Conservation (phyloP, 2,329 filamentous ascomycete species). For the Aureobasidium melanogenum region DNA sequence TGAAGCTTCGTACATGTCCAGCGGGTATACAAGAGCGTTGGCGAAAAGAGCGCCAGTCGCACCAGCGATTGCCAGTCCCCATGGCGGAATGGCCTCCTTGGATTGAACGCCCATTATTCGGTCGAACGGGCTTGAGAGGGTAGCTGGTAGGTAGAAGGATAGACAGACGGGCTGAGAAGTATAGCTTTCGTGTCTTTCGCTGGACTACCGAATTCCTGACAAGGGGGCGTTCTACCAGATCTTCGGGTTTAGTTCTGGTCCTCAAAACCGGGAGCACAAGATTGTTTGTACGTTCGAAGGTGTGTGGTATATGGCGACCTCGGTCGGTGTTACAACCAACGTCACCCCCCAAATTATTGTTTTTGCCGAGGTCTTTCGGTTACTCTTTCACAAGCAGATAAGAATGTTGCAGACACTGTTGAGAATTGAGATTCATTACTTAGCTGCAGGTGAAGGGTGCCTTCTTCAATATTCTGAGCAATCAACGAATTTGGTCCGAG, state of each 20-base stretch:
- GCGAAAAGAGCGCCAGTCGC: slow-evolving; percentile 88
- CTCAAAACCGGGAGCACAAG: not conserved
- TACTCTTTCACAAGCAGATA: not conserved
- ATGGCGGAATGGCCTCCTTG: slow-evolving; percentile 72
- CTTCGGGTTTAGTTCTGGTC: not conserved
- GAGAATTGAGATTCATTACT: not conserved
- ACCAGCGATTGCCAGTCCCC: slow-evolving; percentile 87
- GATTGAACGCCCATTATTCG: slow-evolving; percentile 45
- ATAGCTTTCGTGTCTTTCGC: not conserved
- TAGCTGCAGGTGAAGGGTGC: not conserved
- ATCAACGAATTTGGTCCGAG: not conserved
- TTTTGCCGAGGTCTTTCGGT: slow-evolving; percentile 6
- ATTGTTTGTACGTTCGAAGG: not conserved
- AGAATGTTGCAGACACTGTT: not conserved
- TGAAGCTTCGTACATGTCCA: slow-evolving; percentile 70
- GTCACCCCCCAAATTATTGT: slow-evolving; percentile 3
- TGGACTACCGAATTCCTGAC: not conserved
- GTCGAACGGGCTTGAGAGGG: not conserved
- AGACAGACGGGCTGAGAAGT: not conserved
- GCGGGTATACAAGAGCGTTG: slow-evolving; percentile 89
- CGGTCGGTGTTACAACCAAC: not conserved
- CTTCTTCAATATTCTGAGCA: not conserved
- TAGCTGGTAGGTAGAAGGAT: not conserved
- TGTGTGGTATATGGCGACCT: not conserved
- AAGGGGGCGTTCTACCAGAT: too few species aligned